Evolutionary conservation across 2,329 filamentous ascomycete species (phyloP).

Genomic region (Trichoderma asperellum): DNA sequence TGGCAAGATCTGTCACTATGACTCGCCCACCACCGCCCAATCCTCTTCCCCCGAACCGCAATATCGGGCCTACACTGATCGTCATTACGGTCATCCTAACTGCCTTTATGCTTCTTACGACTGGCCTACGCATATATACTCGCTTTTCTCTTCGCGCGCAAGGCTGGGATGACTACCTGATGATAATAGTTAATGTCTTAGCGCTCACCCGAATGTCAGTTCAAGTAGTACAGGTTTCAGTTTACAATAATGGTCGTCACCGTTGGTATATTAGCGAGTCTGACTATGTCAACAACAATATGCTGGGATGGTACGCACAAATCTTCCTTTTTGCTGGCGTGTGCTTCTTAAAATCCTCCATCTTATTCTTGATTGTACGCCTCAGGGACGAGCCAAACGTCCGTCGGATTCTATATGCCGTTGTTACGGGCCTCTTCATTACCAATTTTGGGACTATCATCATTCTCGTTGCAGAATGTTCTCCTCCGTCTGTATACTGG

Average conservation of each 20-base stretch:
- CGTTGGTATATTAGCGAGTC: too few species aligned
- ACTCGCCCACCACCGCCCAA: too few species aligned
- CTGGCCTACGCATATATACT: not conserved
- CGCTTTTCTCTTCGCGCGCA: not conserved
- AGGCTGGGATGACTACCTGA: not conserved
- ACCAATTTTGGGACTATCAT: not conserved
- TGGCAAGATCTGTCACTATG: too few species aligned
- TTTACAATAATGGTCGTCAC: not conserved
- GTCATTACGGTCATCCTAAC: not conserved
- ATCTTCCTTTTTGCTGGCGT: too few species aligned
- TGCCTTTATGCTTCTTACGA: slow-evolving; percentile 2
- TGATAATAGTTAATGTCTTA: not conserved
- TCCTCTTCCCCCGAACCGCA: not conserved
- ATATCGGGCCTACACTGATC: not conserved
- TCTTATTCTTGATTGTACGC: too few species aligned
- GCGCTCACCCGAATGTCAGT: not conserved
- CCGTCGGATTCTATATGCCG: not conserved
- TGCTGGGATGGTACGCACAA: too few species aligned
- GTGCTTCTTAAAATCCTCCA: too few species aligned
- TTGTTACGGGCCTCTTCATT: not conserved
- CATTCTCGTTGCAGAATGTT: not conserved
- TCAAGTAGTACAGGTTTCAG: not conserved
- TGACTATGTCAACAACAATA: too few species aligned
- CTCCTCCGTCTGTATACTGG: not conserved
- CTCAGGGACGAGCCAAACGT: too few species aligned